Percentiles rank a stretch among this genome's conserved stretches.
Evolutionary conservation across 2,329 filamentous ascomycete species (phyloP).

Genomic region (Fusarium phyllophilum): DNA sequence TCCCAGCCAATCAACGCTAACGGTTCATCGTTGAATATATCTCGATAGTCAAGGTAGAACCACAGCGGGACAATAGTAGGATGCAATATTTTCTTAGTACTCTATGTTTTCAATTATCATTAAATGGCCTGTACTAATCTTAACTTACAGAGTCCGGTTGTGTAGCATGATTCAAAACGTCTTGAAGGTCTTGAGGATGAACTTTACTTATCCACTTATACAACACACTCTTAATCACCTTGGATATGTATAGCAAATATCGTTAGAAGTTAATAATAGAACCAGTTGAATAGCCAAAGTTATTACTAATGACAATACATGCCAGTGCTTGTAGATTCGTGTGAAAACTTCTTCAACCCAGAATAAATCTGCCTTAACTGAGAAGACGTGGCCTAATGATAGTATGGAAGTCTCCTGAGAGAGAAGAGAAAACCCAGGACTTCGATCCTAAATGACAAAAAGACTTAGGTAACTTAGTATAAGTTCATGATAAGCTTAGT

Average conservation of each 20-base stretch:
- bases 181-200: background rate
- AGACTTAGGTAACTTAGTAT: too few species aligned
- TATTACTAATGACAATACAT: background rate
- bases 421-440: too few species aligned
- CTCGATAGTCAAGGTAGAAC: background rate
- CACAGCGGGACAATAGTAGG: too few species aligned
- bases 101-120: rapidly evolving
- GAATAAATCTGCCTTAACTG: background rate
- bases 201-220: background rate
- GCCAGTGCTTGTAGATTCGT: too few species aligned
- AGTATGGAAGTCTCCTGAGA: too few species aligned
- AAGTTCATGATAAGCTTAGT: too few species aligned
- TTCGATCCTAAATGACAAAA: too few species aligned
- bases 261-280: rapidly evolving
- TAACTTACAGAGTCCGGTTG: background rate
- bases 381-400: background rate
- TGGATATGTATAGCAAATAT: background rate
- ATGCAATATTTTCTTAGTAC: background rate
- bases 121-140: rapidly evolving
- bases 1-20: constrained; percentile 24
- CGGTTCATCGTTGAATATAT: background rate
- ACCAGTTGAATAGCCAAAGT: background rate
- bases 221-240: background rate
- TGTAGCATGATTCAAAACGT: background rate
- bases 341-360: background rate